Evolutionary conservation across 805 yeast genomes (phyloP), one percentile per base, ranked within the genome.

Genomic region (Debaryomyces prosopidis): DNA sequence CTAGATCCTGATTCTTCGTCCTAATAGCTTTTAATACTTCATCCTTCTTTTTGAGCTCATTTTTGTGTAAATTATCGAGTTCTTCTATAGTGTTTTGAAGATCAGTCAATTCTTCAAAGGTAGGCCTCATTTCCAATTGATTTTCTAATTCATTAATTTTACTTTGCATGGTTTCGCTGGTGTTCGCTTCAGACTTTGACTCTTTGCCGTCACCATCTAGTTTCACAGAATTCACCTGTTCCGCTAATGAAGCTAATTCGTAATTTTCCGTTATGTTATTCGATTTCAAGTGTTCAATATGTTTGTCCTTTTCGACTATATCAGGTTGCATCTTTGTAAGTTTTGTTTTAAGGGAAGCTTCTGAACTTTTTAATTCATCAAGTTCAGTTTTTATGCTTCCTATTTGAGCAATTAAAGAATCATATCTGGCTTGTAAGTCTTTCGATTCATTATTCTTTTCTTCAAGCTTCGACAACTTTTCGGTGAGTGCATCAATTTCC

Each of bases 11-110:
- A 46, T 59, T 62, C 17, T 55, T 55, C 14, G 38, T 28, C 3
- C 44, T 58, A 47, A 55, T 54, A 23, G 39, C 60, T 38, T 60
- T 57, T 31, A 64, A 30, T 52, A 55, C 61, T 38, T 63, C 44
- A 42, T 54, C 55, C 54, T 68, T 52, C 40, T 58, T 47, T 43
- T 54, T 40, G 52, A 66, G 35, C 60, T 68, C 73, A 19, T 54
- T 52, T 41, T 66, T 65, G 43, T 75, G 76, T 27, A 70, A 52
- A 7, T 61, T 47, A 18, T 75, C 76, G 41, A 75, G 55, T 46
- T 75, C 77, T 35, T 75, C 75, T 42, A 71, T 51, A 6, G 71
- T 56, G n/a, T 58, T 61, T 49, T 76, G 77, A 5, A 76, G 60
- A 42, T 75, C 78, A 6, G 68, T 61, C 16, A 74, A 49, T 51